Conservation (phyloP, 1,284 basidiomycete genomes). For the Ceratobasidium sp. region DNA sequence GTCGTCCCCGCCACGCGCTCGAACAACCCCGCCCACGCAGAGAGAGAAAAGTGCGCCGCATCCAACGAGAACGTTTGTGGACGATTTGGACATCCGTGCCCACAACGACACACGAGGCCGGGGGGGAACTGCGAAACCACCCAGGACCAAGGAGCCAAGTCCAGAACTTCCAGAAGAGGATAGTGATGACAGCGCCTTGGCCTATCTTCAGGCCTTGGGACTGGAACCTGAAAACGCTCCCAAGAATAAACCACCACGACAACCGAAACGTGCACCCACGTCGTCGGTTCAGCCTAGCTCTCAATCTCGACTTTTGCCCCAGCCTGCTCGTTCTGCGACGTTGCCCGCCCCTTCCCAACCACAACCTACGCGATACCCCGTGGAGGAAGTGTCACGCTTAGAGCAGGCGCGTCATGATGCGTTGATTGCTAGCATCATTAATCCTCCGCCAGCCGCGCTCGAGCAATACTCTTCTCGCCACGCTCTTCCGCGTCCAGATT, state of each 20-base stretch:
- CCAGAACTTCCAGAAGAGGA: constrained; percentile 18
- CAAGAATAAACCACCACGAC: background rate
- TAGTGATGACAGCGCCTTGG: constrained; percentile 5
- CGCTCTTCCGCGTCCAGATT: constrained; percentile 19
- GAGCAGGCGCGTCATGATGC: constrained; percentile 27
- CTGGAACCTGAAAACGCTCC: constrained; percentile 4
- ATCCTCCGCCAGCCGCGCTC: constrained; percentile 8
- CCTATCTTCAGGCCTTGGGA: constrained; percentile 34
- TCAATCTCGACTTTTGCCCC: background rate
- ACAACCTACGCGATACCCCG: background rate
- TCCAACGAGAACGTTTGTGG: constrained; percentile 30
- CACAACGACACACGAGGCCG: background rate
- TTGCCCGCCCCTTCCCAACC: constrained; percentile 4
- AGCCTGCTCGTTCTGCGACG: constrained; percentile 8
- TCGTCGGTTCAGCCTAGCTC: background rate
- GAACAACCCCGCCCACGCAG: background rate
- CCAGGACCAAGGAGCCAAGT: constrained; percentile 19
- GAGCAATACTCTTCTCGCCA: constrained; percentile 22
- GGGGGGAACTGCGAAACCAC: constrained; percentile 3
- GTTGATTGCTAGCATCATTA: constrained; percentile 13
- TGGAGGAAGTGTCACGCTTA: constrained; percentile 12
- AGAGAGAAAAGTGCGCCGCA: background rate
- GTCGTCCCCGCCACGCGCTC: background rate
- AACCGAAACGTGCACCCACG: background rate
- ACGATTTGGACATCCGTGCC: constrained; percentile 27